These are phyloP conservation scores for Plantago major DNA, from an alignment of 257 asterid species.

Conservation along the genomic window DNA sequence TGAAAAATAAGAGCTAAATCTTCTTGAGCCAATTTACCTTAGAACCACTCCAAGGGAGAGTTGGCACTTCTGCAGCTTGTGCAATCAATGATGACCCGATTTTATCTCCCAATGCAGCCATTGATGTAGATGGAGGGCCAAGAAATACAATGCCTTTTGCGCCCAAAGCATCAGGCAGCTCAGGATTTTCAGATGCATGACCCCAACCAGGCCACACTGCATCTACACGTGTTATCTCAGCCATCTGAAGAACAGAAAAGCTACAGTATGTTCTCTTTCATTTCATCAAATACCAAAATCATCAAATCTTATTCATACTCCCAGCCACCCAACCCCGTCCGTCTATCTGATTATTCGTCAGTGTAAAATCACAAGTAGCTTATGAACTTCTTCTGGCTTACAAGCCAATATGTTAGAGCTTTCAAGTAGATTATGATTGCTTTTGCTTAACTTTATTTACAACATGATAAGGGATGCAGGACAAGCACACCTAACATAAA, in stretches of 20 bases:
- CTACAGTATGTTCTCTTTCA: constrained; percentile 3
- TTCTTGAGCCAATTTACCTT: constrained; percentile 44
- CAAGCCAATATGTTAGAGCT: too few relatives aligned
- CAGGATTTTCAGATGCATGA: constrained; percentile 99
- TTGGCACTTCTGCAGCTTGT: constrained; percentile 98
- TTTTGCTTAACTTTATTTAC: too few relatives aligned
- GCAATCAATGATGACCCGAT: constrained; percentile 97
- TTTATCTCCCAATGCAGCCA: constrained; percentile 98
- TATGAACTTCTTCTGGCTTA: too few relatives aligned
- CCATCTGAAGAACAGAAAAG: constrained; percentile 57
- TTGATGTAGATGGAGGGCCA: constrained; percentile 87
- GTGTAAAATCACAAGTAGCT: too few relatives aligned
- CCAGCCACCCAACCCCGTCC: too few relatives aligned
- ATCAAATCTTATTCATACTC: background rate
- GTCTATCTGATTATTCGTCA: too few relatives aligned
- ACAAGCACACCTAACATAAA: too few relatives aligned
- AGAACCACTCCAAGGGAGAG: constrained; percentile 99
- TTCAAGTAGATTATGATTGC: too few relatives aligned
- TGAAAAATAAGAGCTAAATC: constrained; percentile 7
- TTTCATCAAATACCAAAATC: background rate
- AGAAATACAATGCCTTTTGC: constrained; percentile 84
- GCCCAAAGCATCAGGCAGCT: constrained; percentile 84
- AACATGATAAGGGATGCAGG: too few relatives aligned
- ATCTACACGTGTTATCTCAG: constrained; percentile 93
- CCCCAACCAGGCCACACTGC: constrained; percentile 99